phyloP scores from a whole-genome alignment of 2,329 filamentous ascomycete genomes.

The Aspergillus sclerotialis region DNA sequence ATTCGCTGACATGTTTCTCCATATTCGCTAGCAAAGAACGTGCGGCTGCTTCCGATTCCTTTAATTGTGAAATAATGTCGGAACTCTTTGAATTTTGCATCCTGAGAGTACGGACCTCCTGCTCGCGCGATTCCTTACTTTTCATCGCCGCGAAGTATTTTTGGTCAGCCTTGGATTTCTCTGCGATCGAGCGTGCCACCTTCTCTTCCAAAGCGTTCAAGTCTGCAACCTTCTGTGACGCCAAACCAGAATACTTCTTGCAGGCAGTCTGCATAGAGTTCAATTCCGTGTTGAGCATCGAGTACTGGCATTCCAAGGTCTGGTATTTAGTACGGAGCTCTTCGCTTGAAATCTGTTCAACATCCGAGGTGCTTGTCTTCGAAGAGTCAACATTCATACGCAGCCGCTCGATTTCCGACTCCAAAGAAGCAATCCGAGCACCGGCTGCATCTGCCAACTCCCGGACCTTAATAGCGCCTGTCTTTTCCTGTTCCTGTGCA shows the following conservation, averaged over 20 bases:
- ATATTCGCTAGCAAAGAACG: slow-evolving; percentile 71
- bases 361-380: slow-evolving; percentile 32
- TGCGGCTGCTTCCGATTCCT: slow-evolving; percentile 77
- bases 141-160: slow-evolving; percentile 97
- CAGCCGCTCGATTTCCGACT: slow-evolving; percentile 73
- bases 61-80: slow-evolving; percentile 87
- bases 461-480: slow-evolving; percentile 64
- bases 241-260: slow-evolving; percentile 78
- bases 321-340: slow-evolving; percentile 67
- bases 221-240: slow-evolving; percentile 80
- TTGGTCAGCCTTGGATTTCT: slow-evolving; percentile 95
- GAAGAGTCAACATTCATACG: slow-evolving; percentile 48
- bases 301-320: slow-evolving; percentile 71
- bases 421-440: slow-evolving; percentile 70
- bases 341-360: slow-evolving; percentile 58
- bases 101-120: slow-evolving; percentile 71
- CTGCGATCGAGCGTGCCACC: slow-evolving; percentile 64
- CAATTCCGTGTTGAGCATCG: slow-evolving; percentile 78
- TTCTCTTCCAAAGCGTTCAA: slow-evolving; percentile 70
- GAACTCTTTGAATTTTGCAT: slow-evolving; percentile 83
- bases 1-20: slow-evolving; percentile 83
- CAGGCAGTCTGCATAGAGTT: slow-evolving; percentile 85
- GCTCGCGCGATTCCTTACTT: slow-evolving; percentile 76
- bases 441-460: slow-evolving; percentile 75
- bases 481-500: slow-evolving; percentile 67